phyloP scores from a whole-genome alignment of 1,284 basidiomycete genomes.

The Irpex sp. region DNA sequence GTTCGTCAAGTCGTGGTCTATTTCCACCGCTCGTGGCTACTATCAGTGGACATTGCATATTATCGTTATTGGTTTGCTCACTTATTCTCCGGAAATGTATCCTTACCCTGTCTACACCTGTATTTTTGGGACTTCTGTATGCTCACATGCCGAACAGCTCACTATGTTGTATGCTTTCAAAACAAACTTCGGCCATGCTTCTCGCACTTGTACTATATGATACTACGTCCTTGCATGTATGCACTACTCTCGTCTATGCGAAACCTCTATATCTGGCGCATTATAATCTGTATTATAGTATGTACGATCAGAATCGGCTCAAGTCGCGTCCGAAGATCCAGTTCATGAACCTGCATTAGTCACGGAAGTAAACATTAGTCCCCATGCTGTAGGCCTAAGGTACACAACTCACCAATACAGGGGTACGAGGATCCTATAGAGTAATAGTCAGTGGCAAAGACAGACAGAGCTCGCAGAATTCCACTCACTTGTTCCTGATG shows the following conservation, averaged over 20 bases:
- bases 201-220: neutral
- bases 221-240: neutral
- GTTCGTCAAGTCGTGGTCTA: neutral
- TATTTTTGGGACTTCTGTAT: neutral
- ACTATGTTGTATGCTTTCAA: neutral
- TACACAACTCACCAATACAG: conserved; percentile 55
- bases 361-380: neutral
- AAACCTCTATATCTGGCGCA: neutral
- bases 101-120: neutral
- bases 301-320: conserved; percentile 58
- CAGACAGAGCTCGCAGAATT: neutral
- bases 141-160: neutral
- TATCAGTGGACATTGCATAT: neutral
- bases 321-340: conserved; percentile 82
- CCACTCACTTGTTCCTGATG: conserved; percentile 57
- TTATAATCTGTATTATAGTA: neutral
- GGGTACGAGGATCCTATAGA: conserved; percentile 62
- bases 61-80: neutral
- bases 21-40: neutral
- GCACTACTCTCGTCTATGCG: neutral
- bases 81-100: neutral
- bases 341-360: conserved; percentile 33
- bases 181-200: neutral
- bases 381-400: neutral
- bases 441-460: neutral